Evolutionary conservation across 495 filamentous ascomycete genomes (phyloP).

Genomic region (Penicillium bovifimosum): DNA sequence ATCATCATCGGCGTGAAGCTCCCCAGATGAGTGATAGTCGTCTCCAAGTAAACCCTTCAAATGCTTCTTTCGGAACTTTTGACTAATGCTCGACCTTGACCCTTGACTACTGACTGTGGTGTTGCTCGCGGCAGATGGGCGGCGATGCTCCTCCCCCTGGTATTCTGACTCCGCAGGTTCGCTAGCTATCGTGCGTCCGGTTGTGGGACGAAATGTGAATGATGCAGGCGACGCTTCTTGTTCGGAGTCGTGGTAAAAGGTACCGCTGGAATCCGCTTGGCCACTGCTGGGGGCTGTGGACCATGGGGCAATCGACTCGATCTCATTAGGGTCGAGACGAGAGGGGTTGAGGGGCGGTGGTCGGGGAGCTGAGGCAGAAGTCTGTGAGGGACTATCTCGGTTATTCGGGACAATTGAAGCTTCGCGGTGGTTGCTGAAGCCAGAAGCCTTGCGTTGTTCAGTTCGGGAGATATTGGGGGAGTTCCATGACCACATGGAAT

Average conservation of each 20-base stretch:
- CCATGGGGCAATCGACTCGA: conserved; percentile 37
- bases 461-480: conserved; percentile 43
- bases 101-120: conserved; percentile 87
- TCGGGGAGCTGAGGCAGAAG: conserved; percentile 23
- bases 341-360: conserved; percentile 25
- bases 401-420: conserved; percentile 31
- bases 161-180: conserved; percentile 64
- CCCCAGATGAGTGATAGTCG: conserved; percentile 57
- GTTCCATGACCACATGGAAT: conserved; percentile 39
- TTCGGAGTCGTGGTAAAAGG: conserved; percentile 43
- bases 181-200: conserved; percentile 53
- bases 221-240: conserved; percentile 55
- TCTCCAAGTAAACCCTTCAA: conserved; percentile 85
- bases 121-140: conserved; percentile 84
- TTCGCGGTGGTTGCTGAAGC: conserved; percentile 37
- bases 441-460: conserved; percentile 37
- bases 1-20: conserved; percentile 68
- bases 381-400: conserved; percentile 26
- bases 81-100: conserved; percentile 71
- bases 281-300: conserved; percentile 25
- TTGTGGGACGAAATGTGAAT: conserved; percentile 59
- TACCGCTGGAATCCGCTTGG: conserved; percentile 33
- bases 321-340: conserved; percentile 20
- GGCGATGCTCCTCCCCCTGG: conserved; percentile 69
- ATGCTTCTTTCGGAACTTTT: conserved; percentile 62